Base-by-base conservation (phyloP, 805 yeast genomes). In the Candida dajiaensis region DNA sequence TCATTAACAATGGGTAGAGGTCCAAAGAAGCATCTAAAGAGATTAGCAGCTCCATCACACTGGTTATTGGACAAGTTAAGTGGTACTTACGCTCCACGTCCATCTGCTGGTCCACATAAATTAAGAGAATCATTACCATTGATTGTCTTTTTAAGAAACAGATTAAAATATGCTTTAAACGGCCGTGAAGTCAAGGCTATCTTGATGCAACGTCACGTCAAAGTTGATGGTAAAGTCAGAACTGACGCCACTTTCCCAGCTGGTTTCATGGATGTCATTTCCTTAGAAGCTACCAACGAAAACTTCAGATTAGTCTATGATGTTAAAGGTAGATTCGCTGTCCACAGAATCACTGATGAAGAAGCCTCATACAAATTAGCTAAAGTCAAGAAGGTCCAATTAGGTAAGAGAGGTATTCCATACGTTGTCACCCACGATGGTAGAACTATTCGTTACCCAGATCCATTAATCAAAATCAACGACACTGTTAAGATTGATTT, bases 41-140 rank as follows among this genome's bases (percentile, higher is more conserved):
- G 98, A 85, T 85, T 92, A 78, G 97, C 98, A 76, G 99, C 99
- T 74, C 99, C 99, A 83, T 85, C 90, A 81, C 99, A 94, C 85
- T 94, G 99, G 99, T 87, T 94, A 95, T 87, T 94, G 81, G 99
- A 95, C 95, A 94, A 94, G 81, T 82, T 94, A 80, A 87, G 97
- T 71, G 99, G 99, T 74, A 81, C 88, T 70, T 94, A 94, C 75
- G 99, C 99, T 59, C 99, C 99, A 80, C 89, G 98, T 81, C 96
- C 98, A 71, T 89, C 97, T 58, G 85, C 96, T 66, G 99, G 99
- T 81, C 99, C 99, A 73, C 99, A 92, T 83, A 94, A 92, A 79
- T 83, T 90, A 72, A 85, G 97, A 77, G 98, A 90, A 81, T 90
- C 96, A 56, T 85, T 90, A 70, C 98, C 98, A 71, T 84, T 90